Evolutionary conservation across 768 basidiomycete genomes (phyloP).

Genomic region (Calvatia gigantea): DNA sequence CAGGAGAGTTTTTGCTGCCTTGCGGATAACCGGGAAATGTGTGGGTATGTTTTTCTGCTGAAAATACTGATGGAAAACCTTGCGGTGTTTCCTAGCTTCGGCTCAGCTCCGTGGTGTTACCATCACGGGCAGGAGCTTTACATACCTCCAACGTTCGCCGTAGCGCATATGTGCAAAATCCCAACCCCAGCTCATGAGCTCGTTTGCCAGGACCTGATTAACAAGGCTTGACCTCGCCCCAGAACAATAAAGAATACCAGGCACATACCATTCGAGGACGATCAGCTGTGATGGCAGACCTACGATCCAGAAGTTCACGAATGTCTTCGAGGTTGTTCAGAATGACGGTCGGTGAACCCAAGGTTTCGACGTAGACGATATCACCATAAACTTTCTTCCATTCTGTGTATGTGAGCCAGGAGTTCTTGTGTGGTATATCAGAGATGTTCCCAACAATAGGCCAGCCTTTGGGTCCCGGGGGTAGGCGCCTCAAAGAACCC

Average conservation of each 20-base stretch:
- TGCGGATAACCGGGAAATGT: slow-evolving; percentile 23
- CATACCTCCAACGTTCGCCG: slow-evolving; percentile 24
- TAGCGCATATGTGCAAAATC: slow-evolving; percentile 30
- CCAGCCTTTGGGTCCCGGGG: slow-evolving; percentile 31
- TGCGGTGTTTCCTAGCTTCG: slow-evolving; percentile 24
- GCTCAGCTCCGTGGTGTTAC: background rate
- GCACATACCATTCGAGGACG: slow-evolving; percentile 28
- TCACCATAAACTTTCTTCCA: slow-evolving; percentile 28
- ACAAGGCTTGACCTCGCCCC: background rate
- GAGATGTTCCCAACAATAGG: slow-evolving; percentile 31
- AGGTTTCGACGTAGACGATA: slow-evolving; percentile 28
- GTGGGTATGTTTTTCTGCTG: slow-evolving; percentile 25
- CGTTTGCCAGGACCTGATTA: slow-evolving; percentile 23
- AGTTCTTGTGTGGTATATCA: slow-evolving; percentile 24
- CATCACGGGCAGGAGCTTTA: background rate
- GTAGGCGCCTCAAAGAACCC: slow-evolving; percentile 14
- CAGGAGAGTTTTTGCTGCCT: slow-evolving; percentile 21
- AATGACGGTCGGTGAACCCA: slow-evolving; percentile 34
- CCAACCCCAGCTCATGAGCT: slow-evolving; percentile 29
- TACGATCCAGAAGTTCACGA: slow-evolving; percentile 40
- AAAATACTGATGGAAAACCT: slow-evolving; percentile 34
- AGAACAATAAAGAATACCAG: background rate
- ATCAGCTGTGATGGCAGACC: slow-evolving; percentile 43
- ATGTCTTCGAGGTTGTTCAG: slow-evolving; percentile 36
- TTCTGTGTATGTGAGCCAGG: slow-evolving; percentile 28